Base-by-base conservation (phyloP, 164 flowering plant genomes). In the Vitis amurensis region DNA sequence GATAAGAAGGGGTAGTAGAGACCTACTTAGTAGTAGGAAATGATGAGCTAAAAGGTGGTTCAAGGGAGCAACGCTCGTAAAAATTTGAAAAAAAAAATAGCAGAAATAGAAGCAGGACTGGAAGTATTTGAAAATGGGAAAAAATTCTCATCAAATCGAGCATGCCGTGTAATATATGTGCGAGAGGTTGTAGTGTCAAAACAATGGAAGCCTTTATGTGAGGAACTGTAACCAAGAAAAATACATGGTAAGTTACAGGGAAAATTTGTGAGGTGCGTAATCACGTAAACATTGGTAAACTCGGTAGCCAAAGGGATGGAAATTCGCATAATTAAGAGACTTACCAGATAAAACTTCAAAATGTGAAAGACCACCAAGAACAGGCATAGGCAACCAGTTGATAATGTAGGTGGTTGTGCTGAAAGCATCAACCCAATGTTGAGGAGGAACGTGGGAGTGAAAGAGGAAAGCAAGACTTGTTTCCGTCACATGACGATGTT, bases 231-330 rank as follows among this genome's bases (percentile, higher is more conserved):
- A 53, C 59, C 68, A 12, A 62, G 44, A 19, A 53, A 70, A 53
- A 70, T 30, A 37, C 56, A 61, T 11, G 47, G 29, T 2, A 17
- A 10, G 44, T 55, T 63, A 17, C 68, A 17, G 1, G 47, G 61
- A 52, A 31, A 70, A 63, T 17, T 62, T 70, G 16, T 70, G n/a
- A 30, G 67, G 12, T 3, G n/a, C 23, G 44, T 70, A 70, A 44
- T 27, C 68, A 30, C 73, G 52, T 23, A 70, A 55, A 53, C 23
- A 70, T n/a, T 61, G 73, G 55, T 70, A 70, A 2, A 52, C 67
- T 1, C 30, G 61, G 55, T 61, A 70, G 8, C 61, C 68, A 16
- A 70, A 70, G 14, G 53, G 59, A 55, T 23, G 67, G 31, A 70
- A 63, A 19, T 53, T n/a, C n/a, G 13, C 61, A 67, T 55, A 67